Evolutionary conservation across 1,284 basidiomycete genomes (phyloP), one percentile per base, ranked within the genome.

Genomic region (Rhodotorula sp.): DNA sequence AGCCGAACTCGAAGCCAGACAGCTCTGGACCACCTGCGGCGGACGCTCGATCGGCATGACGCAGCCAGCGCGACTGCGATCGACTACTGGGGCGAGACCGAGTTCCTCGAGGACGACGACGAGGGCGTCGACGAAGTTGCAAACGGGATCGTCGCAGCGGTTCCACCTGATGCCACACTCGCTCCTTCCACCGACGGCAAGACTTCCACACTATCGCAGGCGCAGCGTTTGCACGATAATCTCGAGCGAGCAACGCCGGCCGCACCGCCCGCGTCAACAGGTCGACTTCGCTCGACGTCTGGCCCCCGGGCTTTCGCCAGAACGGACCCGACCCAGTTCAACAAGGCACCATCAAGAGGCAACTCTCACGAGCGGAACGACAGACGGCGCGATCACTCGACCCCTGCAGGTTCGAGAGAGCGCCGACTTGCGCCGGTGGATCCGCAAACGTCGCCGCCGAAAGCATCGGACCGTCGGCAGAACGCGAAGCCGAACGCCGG

Each of bases 71-170:
- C 23, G 47, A 29, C 54, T 56, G 31, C 65, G 47, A 61, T 65
- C 64, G 52, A n/a, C 39, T 68, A 71, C n/a, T 76, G 74, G 74
- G 69, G 67, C 3, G 67, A 67, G 29, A 60, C 58, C 6, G 75
- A 76, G 47, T 61, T 58, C 1, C 43, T 57, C 5, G 61, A 69
- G 15, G 69, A 63, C n/a, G 59, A 66, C 20, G 65, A 48, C 43
- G 65, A 60, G 20, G 64, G 56, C 34, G 48, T 7, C 23, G 48
- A 29, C 26, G 48, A 47, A 7, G 65, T 61, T 7, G 56, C 15
- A 1, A 43, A 23, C 12, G 34, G 8, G 2, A 4, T 34, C 23
- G 47, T 49, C 21, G 58, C 10, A 43, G 39, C 39, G 10, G 39
- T 43, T 8, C 39, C 39, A 12, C 39, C 39, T 12, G 39, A 43